Evolutionary conservation across 2,329 filamentous ascomycete species (phyloP).

Genomic region (Podosphaera fusca): DNA sequence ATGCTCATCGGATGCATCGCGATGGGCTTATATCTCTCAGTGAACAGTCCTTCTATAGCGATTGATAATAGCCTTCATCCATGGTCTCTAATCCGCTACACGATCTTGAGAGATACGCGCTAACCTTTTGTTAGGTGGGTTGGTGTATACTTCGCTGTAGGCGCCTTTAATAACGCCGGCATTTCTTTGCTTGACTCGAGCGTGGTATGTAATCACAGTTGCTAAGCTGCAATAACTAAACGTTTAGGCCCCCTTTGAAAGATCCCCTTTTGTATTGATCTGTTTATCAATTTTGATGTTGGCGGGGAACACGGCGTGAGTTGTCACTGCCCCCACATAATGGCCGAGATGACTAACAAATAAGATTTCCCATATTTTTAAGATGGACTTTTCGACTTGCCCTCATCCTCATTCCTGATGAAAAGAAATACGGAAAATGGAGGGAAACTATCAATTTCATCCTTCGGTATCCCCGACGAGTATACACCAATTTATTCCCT

Average conservation of each 20-base stretch:
- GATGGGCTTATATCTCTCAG: constrained; percentile 33
- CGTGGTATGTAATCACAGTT: neutral
- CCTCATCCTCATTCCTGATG: constrained; percentile 18
- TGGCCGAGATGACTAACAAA: neutral
- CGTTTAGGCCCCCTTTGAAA: constrained; percentile 1
- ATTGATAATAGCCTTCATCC: constrained; percentile 2
- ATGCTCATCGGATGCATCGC: constrained; percentile 31
- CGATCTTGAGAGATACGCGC: neutral
- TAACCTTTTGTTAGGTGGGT: constrained; percentile 1
- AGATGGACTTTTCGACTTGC: constrained; percentile 33
- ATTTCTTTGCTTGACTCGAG: constrained; percentile 3
- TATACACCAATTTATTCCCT: constrained; percentile 42
- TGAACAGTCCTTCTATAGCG: constrained; percentile 14
- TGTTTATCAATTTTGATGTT: constrained; percentile 1
- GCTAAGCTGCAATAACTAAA: neutral
- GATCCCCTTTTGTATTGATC: neutral
- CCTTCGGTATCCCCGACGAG: constrained; percentile 30
- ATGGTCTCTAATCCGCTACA: neutral
- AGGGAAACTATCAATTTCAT: constrained; percentile 27
- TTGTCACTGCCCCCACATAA: neutral
- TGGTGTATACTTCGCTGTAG: neutral
- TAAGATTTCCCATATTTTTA: constrained; percentile 34
- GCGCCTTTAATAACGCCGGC: constrained; percentile 3
- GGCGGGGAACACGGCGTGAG: constrained; percentile 24
- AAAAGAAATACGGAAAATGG: constrained; percentile 17